Evolutionary conservation across 2,329 filamentous ascomycete species (phyloP).

Genomic region (Arthrobotrys iridis): DNA sequence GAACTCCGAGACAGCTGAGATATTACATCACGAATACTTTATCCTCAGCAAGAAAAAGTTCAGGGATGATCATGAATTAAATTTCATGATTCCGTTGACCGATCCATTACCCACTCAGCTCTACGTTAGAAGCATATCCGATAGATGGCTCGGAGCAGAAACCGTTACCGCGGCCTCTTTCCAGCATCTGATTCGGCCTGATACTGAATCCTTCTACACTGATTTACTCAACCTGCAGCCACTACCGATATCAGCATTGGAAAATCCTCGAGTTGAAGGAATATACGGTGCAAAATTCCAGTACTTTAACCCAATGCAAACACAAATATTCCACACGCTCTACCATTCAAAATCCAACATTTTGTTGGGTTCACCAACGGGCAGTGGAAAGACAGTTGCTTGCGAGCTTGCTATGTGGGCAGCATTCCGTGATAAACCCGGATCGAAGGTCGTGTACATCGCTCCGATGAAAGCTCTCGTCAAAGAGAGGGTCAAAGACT

Average conservation of each 20-base stretch:
- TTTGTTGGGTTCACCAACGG: slow-evolving; percentile 91
- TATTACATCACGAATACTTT: slow-evolving; percentile 97
- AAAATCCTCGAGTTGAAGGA: slow-evolving; percentile 86
- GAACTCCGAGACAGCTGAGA: slow-evolving; percentile 95
- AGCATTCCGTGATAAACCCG: slow-evolving; percentile 93
- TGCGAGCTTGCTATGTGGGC: slow-evolving; percentile 99
- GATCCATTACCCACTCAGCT: slow-evolving; percentile 95
- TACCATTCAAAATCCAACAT: slow-evolving; percentile 94
- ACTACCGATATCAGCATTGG: slow-evolving; percentile 83
- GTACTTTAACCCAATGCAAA: slow-evolving; percentile 99
- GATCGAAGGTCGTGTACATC: slow-evolving; percentile 98
- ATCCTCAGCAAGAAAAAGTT: slow-evolving; percentile 90
- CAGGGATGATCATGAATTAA: slow-evolving; percentile 94
- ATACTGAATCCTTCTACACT: slow-evolving; percentile 97
- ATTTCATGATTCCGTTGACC: slow-evolving; percentile 94
- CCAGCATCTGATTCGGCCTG: slow-evolving; percentile 94
- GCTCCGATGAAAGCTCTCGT: slow-evolving; percentile 99
- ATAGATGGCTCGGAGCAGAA: slow-evolving; percentile 95
- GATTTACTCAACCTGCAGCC: slow-evolving; percentile 92
- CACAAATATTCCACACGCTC: slow-evolving; percentile 95
- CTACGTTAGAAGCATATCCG: slow-evolving; percentile 92
- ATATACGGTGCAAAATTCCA: slow-evolving; percentile 89
- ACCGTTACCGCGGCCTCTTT: slow-evolving; percentile 96
- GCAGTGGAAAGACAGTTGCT: slow-evolving; percentile 96
- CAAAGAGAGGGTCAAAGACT: slow-evolving; percentile 94